Conservation (phyloP, 768 basidiomycete species). For the Boletus vermiculosoides region DNA sequence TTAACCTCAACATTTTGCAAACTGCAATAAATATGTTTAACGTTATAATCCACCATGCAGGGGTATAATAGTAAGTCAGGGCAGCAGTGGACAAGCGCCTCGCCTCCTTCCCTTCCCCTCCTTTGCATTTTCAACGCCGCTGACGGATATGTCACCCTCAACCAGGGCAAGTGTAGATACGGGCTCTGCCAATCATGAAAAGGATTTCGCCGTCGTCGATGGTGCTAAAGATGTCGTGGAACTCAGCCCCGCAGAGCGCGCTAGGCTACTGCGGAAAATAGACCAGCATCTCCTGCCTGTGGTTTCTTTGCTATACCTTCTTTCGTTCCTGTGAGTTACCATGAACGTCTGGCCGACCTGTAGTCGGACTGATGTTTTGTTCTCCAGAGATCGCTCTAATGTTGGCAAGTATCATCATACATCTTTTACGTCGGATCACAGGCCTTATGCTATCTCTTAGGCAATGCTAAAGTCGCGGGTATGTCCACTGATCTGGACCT, state of each 20-base stretch:
- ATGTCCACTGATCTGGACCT: background rate
- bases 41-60: background rate
- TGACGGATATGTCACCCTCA: constrained; percentile 17
- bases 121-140: background rate
- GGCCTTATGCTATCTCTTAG: background rate
- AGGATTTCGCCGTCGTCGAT: background rate
- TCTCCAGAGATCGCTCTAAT: background rate
- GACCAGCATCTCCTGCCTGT: background rate
- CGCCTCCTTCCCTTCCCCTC: background rate
- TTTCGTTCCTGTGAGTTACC: background rate
- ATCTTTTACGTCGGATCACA: background rate
- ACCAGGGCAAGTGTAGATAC: constrained; percentile 11
- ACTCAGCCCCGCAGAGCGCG: background rate
- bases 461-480: constrained; percentile 1
- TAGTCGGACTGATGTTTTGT: background rate
- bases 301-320: background rate
- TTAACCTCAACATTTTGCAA: no score
- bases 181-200: background rate
- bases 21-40: background rate
- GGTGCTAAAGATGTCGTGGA: background rate
- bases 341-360: background rate
- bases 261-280: background rate
- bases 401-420: background rate
- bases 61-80: background rate
- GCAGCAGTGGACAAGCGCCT: background rate